These are phyloP conservation scores for Parasitella parasitica DNA, from an alignment of 371 early-diverging fungal species.

Conservation along the genomic window DNA sequence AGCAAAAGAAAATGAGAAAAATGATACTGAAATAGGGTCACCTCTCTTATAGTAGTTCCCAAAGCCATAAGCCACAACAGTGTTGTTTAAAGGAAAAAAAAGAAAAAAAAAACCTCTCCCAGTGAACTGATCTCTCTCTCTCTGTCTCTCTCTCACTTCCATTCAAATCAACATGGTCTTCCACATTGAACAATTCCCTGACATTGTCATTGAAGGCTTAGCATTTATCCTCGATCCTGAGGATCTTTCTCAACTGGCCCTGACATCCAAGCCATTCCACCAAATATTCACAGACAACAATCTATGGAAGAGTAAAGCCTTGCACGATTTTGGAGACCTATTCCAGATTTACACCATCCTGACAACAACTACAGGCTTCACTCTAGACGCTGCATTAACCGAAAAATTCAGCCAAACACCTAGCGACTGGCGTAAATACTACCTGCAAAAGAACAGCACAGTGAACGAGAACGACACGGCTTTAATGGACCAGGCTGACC, in stretches of 20 bases:
- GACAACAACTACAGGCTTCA: constrained; percentile 40
- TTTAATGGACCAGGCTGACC: constrained; percentile 44
- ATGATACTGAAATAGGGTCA: not conserved
- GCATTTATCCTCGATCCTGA: constrained; percentile 28
- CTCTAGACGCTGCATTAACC: constrained; percentile 28
- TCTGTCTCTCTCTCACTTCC: not conserved
- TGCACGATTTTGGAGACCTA: constrained; percentile 53
- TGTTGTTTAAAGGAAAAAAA: not conserved
- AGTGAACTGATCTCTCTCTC: not conserved
- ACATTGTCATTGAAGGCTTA: constrained; percentile 20
- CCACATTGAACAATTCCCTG: constrained; percentile 39
- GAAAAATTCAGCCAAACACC: constrained; percentile 41
- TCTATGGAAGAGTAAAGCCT: constrained; percentile 38
- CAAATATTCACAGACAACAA: constrained; percentile 15
- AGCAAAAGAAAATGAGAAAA: not conserved
- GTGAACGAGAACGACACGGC: constrained; percentile 31
- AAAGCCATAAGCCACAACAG: not conserved
- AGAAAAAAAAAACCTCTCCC: constrained; percentile 1
- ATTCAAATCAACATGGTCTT: constrained; percentile 14
- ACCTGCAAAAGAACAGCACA: constrained; percentile 33
- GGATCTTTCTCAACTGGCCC: constrained; percentile 25
- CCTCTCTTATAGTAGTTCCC: not conserved
- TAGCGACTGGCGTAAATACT: constrained; percentile 43
- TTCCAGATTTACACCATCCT: constrained; percentile 50
- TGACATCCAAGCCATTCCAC: constrained; percentile 24